These are phyloP conservation scores for Vitellaria paradoxa DNA, from an alignment of 179 eudicot genomes.

Conservation along the genomic window DNA sequence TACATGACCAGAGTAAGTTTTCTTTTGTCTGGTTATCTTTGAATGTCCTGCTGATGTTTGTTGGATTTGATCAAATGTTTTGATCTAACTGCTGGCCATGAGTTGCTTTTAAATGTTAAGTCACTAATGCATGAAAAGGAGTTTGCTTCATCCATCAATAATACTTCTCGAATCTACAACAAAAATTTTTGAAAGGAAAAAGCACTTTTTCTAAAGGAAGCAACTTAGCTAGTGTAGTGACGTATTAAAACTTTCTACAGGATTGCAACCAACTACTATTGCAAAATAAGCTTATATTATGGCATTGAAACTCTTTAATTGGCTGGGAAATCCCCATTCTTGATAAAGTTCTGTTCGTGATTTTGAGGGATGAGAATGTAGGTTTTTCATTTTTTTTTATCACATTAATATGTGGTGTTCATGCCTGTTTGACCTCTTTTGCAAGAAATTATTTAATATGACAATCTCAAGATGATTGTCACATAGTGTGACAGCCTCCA, in stretches of 20 bases:
- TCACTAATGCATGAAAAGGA: background rate
- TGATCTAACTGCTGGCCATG: background rate
- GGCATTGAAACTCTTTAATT: background rate
- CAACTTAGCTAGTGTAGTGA: background rate
- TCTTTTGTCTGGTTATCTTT: background rate
- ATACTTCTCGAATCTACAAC: background rate
- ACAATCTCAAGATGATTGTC: no score
- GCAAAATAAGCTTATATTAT: background rate
- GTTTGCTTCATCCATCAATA: background rate
- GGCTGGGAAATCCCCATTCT: background rate
- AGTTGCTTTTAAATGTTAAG: background rate
- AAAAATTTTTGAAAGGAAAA: background rate
- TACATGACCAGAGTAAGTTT: background rate
- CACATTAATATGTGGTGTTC: background rate
- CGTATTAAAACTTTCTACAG: background rate
- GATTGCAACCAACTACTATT: background rate
- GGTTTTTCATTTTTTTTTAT: background rate
- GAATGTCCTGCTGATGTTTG: background rate
- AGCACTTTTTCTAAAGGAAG: background rate
- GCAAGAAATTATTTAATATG: no score
- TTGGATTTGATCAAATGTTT: background rate
- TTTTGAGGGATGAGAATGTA: background rate
- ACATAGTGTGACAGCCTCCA: no score
- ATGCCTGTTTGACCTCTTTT: background rate
- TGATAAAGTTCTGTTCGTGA: background rate